phyloP scores from a whole-genome alignment of 139 green algal genomes.

The Klebsormidium nitens region DNA sequence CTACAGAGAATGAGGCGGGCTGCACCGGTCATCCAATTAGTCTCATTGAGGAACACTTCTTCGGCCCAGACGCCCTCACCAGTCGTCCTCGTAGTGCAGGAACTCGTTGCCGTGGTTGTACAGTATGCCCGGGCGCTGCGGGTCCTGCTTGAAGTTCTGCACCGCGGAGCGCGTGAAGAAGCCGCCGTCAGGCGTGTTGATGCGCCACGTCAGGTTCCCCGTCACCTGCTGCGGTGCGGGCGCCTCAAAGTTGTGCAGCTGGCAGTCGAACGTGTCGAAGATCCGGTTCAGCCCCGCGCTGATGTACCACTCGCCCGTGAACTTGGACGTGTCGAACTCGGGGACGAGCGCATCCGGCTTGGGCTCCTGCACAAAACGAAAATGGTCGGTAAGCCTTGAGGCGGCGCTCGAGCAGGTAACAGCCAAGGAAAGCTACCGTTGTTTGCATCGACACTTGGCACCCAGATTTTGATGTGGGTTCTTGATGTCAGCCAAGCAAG shows the following conservation, averaged over 20 bases:
- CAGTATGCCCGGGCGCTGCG: conserved; percentile 49
- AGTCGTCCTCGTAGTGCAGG: conserved; percentile 83
- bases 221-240: not conserved
- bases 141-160: conserved; percentile 65
- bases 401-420: no score
- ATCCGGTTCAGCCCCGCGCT: conserved; percentile 73
- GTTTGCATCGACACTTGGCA: no score
- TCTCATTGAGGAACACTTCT: not conserved
- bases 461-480: no score
- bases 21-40: not conserved
- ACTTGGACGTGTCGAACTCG: conserved; percentile 59
- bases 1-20: no score
- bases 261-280: conserved; percentile 85
- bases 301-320: conserved; percentile 83
- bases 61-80: conserved; percentile 36
- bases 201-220: conserved; percentile 40
- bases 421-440: no score
- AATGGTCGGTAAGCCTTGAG: no score
- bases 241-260: conserved; percentile 44
- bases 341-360: conserved; percentile 23
- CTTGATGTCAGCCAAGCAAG: no score
- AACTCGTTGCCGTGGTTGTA: conserved; percentile 74
- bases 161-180: conserved; percentile 69
- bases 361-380: no score
- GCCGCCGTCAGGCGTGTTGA: conserved; percentile 51